A percentile compares a stretch with the other conserved stretches of the same genome.
phyloP scores from a whole-genome alignment of 306 rosid species.

The Rosa rugosa region DNA sequence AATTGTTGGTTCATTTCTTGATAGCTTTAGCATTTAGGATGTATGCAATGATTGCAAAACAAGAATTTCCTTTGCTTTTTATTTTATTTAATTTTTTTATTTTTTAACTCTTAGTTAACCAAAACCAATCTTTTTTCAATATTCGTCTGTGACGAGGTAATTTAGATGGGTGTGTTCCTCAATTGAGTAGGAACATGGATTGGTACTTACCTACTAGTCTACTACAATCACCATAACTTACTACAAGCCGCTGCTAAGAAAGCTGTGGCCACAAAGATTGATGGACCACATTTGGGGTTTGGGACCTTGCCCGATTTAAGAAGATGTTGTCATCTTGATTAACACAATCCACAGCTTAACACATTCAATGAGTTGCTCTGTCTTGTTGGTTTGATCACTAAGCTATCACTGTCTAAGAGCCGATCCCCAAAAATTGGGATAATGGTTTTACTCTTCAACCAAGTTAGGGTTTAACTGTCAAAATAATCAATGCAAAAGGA shows the following conservation, averaged over 20 bases:
- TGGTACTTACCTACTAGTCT: neutral
- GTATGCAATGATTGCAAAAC: neutral
- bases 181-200: neutral
- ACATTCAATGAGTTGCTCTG: slow-evolving; percentile 36
- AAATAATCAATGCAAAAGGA: slow-evolving; percentile 33
- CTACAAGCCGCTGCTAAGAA: slow-evolving; percentile 25
- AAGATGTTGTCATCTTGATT: slow-evolving; percentile 37
- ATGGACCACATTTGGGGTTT: slow-evolving; percentile 51
- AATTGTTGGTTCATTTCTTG: neutral
- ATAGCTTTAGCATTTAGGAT: neutral
- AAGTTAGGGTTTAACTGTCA: slow-evolving; percentile 22
- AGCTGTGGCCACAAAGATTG: slow-evolving; percentile 55
- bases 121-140: slow-evolving; percentile 12
- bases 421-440: slow-evolving; percentile 21
- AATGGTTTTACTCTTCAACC: slow-evolving; percentile 18
- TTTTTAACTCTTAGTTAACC: slow-evolving; percentile 12
- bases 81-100: no score
- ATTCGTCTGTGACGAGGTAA: neutral
- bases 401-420: slow-evolving; percentile 34
- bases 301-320: slow-evolving; percentile 46
- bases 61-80: neutral
- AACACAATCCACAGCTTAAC: slow-evolving; percentile 38
- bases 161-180: neutral
- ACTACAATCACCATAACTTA: slow-evolving; percentile 10
- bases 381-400: slow-evolving; percentile 45